Percentiles rank a stretch among this genome's conserved stretches.
Conservation (phyloP, 805 yeast genomes). For the Yarrowia keelungensis region DNA sequence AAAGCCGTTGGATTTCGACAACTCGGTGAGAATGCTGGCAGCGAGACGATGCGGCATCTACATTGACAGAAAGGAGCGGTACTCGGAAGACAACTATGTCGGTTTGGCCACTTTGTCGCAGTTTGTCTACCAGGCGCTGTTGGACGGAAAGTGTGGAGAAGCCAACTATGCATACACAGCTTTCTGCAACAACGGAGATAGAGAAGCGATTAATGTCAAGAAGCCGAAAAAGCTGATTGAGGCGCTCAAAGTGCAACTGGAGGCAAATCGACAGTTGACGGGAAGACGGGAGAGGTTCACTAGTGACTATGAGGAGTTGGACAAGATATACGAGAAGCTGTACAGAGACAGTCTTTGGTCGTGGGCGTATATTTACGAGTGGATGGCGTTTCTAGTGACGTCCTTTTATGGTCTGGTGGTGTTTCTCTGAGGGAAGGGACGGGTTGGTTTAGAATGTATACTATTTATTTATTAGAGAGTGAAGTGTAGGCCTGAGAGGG, state of each 20-base stretch:
- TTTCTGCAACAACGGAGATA: not conserved
- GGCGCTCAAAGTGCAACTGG: slow-evolving; percentile 4
- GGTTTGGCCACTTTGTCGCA: not conserved
- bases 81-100: not conserved
- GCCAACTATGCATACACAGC: slow-evolving; percentile 25
- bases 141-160: not conserved
- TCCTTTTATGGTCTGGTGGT: not conserved
- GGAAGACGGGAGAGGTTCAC: not conserved
- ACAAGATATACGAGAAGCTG: slow-evolving; percentile 5
- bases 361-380: slow-evolving; percentile 11
- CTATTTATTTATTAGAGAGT: not conserved
- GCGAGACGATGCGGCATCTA: not conserved
- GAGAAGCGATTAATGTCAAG: not conserved
- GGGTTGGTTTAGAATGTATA: not conserved
- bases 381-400: slow-evolving; percentile 1
- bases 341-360: slow-evolving; percentile 11
- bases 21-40: not conserved
- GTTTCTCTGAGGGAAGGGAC: not conserved
- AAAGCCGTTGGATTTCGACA: not conserved
- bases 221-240: slow-evolving; percentile 1
- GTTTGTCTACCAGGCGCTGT: not conserved
- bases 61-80: not conserved
- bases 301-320: not conserved
- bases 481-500: too few species aligned
- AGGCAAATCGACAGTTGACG: not conserved